A percentile compares a stretch with the other conserved stretches of the same genome.
Evolutionary conservation across 768 basidiomycete species (phyloP).

Genomic region (Kwoniella newhampshirensis): DNA sequence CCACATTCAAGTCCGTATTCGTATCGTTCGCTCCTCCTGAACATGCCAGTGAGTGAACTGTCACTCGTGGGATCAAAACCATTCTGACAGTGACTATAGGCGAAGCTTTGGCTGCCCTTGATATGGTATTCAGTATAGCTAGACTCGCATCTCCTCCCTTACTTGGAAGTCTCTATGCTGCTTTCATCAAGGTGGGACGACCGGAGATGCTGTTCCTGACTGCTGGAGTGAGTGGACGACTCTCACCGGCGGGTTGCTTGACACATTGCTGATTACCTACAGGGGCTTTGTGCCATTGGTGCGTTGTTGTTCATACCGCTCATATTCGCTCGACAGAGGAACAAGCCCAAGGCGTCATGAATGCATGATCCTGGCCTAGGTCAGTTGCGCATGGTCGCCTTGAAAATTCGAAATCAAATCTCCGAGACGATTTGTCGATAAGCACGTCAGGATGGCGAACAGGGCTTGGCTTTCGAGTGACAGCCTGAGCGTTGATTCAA

Average conservation of each 20-base stretch:
- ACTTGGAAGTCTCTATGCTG: conserved; percentile 42
- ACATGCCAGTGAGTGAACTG: conserved; percentile 29
- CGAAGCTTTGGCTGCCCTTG: conserved; percentile 45
- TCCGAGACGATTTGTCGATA: too few relatives aligned
- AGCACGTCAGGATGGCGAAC: too few relatives aligned
- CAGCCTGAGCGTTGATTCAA: too few relatives aligned
- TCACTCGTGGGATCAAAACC: background rate
- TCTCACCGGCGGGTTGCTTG: too few relatives aligned
- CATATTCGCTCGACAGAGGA: conserved; percentile 18
- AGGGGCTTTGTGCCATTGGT: conserved; percentile 29
- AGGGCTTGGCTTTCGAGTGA: too few relatives aligned
- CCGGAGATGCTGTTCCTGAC: conserved; percentile 42
- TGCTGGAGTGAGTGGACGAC: conserved; percentile 47
- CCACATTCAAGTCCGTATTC: conserved; percentile 47
- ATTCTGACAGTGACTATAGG: conserved; percentile 17
- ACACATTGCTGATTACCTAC: background rate
- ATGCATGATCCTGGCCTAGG: too few relatives aligned
- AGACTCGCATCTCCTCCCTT: conserved; percentile 37
- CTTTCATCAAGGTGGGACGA: conserved; percentile 36
- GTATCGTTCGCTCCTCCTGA: conserved; percentile 36
- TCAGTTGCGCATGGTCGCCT: too few relatives aligned
- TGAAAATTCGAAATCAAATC: too few relatives aligned
- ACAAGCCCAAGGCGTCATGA: conserved; percentile 9
- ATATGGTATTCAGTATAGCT: conserved; percentile 43
- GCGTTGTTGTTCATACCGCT: conserved; percentile 21